Evolutionary conservation across 2,329 filamentous ascomycete genomes (phyloP), one percentile per base, ranked within the genome.

Genomic region (Botrytis squamosa): DNA sequence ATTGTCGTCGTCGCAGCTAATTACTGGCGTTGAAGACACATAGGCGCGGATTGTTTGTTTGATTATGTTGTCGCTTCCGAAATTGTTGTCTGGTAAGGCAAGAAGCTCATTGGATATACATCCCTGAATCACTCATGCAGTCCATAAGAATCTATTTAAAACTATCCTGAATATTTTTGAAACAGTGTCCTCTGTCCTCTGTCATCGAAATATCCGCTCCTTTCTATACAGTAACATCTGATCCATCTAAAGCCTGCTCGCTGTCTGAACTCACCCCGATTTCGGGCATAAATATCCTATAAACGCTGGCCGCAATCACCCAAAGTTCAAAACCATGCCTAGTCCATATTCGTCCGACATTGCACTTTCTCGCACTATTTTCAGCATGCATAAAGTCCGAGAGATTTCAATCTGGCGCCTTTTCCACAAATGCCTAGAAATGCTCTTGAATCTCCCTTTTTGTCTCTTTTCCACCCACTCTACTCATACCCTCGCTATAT

Each of bases 381-480:
- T 6, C 14, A 16, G 16, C 1, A 14, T 16, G 2, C 5, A 16
- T 29, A 0, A 7, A n/a, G 5, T 29, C 25, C 6, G 5, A 16
- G 2, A 55, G 4, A 55, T n/a, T 6, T 2, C 6, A 16, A n/a
- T 29, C 12, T 2, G 0, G 6, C 6, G 4, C 49, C 1, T 55
- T 55, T 1, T 55, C 12, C 25, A 55, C 12, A 14, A n/a, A n/a
- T 16, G 2, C 10, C 49, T 5, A 52, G 4, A n/a, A 0, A 52
- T 5, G 4, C 25, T 14, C 25, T 52, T 7, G 14, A 52, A 0
- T n/a, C n/a, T 52, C 49, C 10, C 49, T 10, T 55, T 55, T 55
- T 3, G 0, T 3, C 7, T 55, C 25, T 16, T 55, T 1, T 55
- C 12, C 0, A 14, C 12, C 3, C 2, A 55, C 12, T n/a, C 12